These are phyloP conservation scores for Mentha longifolia DNA, from an alignment of 257 asterid species.

Conservation along the genomic window DNA sequence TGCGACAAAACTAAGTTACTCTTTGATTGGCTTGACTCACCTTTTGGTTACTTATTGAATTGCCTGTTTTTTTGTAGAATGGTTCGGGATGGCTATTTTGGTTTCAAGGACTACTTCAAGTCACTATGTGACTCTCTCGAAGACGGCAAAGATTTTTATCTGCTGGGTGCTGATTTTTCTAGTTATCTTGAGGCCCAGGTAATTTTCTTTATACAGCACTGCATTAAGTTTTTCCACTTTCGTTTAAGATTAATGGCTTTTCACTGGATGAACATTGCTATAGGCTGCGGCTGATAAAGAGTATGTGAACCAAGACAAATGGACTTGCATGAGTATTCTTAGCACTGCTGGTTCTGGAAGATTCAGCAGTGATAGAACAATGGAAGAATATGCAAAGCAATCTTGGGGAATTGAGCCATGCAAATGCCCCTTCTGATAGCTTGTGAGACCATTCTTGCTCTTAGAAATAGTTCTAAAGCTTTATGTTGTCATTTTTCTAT, in stretches of 20 bases:
- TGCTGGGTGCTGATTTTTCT: conserved; percentile 52
- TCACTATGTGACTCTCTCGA: conserved; percentile 51
- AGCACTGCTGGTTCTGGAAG: conserved; percentile 53
- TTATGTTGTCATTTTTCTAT: neutral
- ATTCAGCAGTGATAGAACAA: conserved; percentile 60
- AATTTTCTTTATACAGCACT: conserved; percentile 17
- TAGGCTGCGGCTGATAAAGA: conserved; percentile 55
- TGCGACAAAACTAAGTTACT: neutral
- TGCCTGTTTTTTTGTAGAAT: conserved; percentile 39
- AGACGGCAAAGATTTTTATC: conserved; percentile 50
- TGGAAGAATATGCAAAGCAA: conserved; percentile 51
- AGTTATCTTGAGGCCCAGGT: conserved; percentile 63
- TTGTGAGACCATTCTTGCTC: neutral
- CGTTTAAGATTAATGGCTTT: neutral
- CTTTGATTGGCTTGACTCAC: neutral
- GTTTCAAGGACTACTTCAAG: conserved; percentile 51
- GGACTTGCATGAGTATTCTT: conserved; percentile 56
- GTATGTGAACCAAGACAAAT: conserved; percentile 47
- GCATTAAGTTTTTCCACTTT: neutral
- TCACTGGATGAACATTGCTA: conserved; percentile 22
- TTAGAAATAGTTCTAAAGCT: neutral
- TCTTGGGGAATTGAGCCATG: conserved; percentile 59
- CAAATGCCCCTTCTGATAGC: conserved; percentile 47
- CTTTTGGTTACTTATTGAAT: neutral
- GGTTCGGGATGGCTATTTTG: conserved; percentile 60